Evolutionary conservation across 768 basidiomycete species (phyloP), one percentile per base, ranked within the genome.

Genomic region (Leccinellum luteum): DNA sequence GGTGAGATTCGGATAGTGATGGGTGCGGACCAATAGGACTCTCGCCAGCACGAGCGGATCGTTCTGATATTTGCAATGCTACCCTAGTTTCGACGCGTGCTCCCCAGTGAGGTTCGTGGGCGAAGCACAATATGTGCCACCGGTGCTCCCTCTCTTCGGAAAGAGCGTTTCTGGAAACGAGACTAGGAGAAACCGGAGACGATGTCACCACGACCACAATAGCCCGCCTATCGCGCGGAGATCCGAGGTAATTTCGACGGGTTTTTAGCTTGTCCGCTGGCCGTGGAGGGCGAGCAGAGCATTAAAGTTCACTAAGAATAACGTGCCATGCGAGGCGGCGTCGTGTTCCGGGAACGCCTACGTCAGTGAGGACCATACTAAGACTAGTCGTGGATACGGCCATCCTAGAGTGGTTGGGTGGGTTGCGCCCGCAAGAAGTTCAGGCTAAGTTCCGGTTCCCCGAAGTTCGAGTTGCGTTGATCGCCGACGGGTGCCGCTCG

Each of bases 351-450:
- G 25, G 45, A 21, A 27, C 35, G 28, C 50, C 31, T 34, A 57
- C 49, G 56, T 62, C 65, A 56, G 55, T 28, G 25, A 28, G 50
- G 6, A 30, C 35, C 38, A 51, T n/a, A 32, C 19, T 31, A 32
- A 23, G 28, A 51, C 35, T 6, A 35, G 41, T 27, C 43, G 44
- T 30, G 48, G 45, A 55, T 25, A 50, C 35, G 12, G 49, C 41
- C 57, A 66, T 57, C 55, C 57, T 65, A 55, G 45, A 53, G 63
- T 61, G 56, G 57, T 54, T 56, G 41, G 49, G 55, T 55, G 55
- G 55, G 21, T 55, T 27, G 32, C 13, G 13, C 57, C 44, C 28
- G 21, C 61, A 6, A 6, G 21, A 32, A 27, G 35, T 23, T 44
- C 44, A 45, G 13, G 44, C 47, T 48, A 27, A 25, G 21, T 27